Percentiles rank a stretch among this genome's conserved stretches.
phyloP scores from a whole-genome alignment of 768 basidiomycete genomes.

The Pleurotus citrinopileatus region DNA sequence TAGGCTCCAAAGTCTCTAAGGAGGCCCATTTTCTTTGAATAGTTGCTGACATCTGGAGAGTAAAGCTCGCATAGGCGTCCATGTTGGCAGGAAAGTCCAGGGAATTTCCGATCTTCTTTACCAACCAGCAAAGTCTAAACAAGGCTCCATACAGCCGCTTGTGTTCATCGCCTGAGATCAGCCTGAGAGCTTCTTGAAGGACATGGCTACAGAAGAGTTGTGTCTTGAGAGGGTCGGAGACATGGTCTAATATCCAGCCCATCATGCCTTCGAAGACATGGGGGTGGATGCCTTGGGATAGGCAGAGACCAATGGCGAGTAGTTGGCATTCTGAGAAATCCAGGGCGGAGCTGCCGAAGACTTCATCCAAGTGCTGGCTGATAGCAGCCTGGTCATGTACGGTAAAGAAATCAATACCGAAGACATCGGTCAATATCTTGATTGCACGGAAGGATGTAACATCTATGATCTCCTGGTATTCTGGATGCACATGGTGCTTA shows the following conservation, averaged over 20 bases:
- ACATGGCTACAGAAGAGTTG: constrained; percentile 4
- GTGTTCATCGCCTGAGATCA: background rate
- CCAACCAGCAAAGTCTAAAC: constrained; percentile 2
- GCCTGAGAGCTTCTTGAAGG: background rate
- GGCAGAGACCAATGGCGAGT: background rate
- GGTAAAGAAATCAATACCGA: background rate
- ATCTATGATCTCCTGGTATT: constrained; percentile 1
- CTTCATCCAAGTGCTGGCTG: background rate
- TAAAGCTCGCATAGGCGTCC: background rate
- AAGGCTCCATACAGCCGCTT: constrained; percentile 1
- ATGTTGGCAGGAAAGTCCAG: constrained; percentile 4
- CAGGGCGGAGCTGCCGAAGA: background rate
- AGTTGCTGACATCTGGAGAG: background rate
- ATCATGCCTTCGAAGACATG: constrained; percentile 4
- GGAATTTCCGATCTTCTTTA: background rate
- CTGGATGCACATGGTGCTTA: background rate
- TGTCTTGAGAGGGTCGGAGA: background rate
- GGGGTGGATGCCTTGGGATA: constrained; percentile 3
- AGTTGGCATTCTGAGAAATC: constrained; percentile 5
- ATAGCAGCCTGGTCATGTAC: background rate
- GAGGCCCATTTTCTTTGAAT: constrained; percentile 1
- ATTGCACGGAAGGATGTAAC: background rate
- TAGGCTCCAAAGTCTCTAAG: background rate
- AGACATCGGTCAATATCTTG: constrained; percentile 2
- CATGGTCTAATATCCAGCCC: background rate